These are phyloP conservation scores for Reutealis trisperma DNA, from an alignment of 345 rosid species.

Conservation along the genomic window DNA sequence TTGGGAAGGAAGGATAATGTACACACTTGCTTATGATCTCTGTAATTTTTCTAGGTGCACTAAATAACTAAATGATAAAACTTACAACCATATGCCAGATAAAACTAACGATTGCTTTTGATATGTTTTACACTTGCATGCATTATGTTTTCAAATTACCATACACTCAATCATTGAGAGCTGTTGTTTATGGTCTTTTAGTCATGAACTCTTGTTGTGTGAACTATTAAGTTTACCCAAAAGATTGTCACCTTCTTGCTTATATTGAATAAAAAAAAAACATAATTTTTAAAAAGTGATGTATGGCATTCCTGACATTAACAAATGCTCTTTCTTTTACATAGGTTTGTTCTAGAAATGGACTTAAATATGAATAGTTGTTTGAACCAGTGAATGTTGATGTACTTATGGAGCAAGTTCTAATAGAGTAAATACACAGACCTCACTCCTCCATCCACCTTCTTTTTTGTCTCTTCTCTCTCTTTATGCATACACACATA, in stretches of 20 bases:
- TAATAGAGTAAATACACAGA: not conserved
- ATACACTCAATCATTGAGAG: not conserved
- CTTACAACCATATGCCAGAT: not conserved
- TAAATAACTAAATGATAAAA: not conserved
- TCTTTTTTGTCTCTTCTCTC: too few species aligned
- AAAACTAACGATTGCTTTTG: not conserved
- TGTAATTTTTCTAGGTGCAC: not conserved
- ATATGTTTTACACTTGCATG: not conserved
- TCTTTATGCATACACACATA: not conserved
- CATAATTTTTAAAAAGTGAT: not conserved
- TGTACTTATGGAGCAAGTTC: not conserved
- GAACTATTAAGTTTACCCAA: not conserved
- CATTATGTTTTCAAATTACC: not conserved
- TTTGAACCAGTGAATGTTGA: not conserved
- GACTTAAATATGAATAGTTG: not conserved
- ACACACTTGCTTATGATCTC: not conserved
- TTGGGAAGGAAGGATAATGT: conserved; percentile 4
- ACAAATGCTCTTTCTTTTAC: not conserved
- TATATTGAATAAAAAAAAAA: not conserved
- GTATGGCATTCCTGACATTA: too few species aligned
- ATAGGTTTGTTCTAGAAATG: not conserved
- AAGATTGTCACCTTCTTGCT: not conserved
- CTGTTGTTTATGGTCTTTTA: not conserved
- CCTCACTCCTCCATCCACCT: not conserved
- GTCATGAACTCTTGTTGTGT: not conserved